phyloP scores from a whole-genome alignment of 108 stramenopile genomes.

The Nitzschia sp. region DNA sequence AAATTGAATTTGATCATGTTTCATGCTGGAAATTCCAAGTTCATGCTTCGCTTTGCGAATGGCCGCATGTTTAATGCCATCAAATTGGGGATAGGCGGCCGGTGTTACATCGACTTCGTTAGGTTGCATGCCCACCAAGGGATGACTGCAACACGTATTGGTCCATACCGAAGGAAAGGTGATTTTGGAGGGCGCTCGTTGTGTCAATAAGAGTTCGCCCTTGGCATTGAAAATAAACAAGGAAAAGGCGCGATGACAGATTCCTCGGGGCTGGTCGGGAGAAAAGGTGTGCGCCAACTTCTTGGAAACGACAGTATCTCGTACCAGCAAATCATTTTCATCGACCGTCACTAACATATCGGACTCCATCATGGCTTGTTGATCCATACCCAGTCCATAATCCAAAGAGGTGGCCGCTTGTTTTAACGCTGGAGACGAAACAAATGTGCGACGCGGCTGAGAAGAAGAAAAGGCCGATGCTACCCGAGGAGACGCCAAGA shows the following conservation, averaged over 20 bases:
- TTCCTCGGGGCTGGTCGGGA: constrained; percentile 35
- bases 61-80: constrained; percentile 80
- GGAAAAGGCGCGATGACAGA: constrained; percentile 84
- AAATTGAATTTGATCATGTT: constrained; percentile 58
- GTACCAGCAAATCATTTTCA: constrained; percentile 37
- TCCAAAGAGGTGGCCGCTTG: constrained; percentile 4
- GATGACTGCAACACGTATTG: constrained; percentile 88
- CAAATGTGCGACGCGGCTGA: neutral
- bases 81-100: constrained; percentile 32
- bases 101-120: constrained; percentile 51
- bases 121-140: constrained; percentile 51
- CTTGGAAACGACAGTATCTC: constrained; percentile 39
- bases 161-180: constrained; percentile 90
- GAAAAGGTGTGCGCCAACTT: constrained; percentile 42
- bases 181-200: constrained; percentile 69
- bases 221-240: constrained; percentile 80
- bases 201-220: constrained; percentile 66
- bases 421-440: neutral
- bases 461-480: constrained; percentile 1
- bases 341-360: constrained; percentile 46
- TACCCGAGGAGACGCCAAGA: neutral
- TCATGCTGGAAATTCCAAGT: constrained; percentile 55
- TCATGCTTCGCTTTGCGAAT: constrained; percentile 82
- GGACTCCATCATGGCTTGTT: constrained; percentile 57
- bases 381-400: constrained; percentile 52